phyloP scores from a whole-genome alignment of 768 basidiomycete species.

The Clitopilus passeckerianus region DNA sequence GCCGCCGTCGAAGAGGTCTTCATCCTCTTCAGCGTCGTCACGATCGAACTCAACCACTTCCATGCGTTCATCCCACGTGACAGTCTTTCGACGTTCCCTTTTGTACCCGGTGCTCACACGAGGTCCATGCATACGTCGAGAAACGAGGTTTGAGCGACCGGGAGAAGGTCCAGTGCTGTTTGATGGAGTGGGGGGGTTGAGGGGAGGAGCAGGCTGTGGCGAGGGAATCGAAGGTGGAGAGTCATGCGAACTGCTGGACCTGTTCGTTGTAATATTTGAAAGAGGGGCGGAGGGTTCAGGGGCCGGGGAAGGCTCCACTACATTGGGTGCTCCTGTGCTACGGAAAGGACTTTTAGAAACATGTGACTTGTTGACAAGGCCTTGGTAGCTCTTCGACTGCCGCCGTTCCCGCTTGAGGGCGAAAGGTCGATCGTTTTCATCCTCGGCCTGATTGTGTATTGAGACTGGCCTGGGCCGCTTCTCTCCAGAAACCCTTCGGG shows the following conservation, averaged over 20 bases:
- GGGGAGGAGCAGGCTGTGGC: constrained; percentile 7
- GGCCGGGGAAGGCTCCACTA: constrained; percentile 19
- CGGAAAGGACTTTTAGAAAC: constrained; percentile 84
- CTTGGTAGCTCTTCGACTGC: constrained; percentile 71
- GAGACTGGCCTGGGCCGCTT: constrained; percentile 72
- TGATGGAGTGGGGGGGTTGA: constrained; percentile 1
- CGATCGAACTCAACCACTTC: constrained; percentile 80
- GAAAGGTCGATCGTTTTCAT: constrained; percentile 67
- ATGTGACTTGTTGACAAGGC: constrained; percentile 68
- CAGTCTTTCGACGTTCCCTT: constrained; percentile 66
- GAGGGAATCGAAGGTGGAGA: constrained; percentile 1
- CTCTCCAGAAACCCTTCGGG: constrained; percentile 65
- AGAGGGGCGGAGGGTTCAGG: constrained; percentile 15
- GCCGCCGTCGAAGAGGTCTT: constrained; percentile 21
- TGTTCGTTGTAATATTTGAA: neutral
- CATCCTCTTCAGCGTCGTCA: constrained; percentile 39
- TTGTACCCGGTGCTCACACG: constrained; percentile 45
- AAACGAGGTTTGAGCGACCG: constrained; percentile 63
- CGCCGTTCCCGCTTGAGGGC: constrained; percentile 67
- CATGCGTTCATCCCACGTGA: constrained; percentile 74
- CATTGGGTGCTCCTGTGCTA: neutral
- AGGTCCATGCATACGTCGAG: constrained; percentile 72
- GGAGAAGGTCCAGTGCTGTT: constrained; percentile 35
- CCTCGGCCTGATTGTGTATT: constrained; percentile 63
- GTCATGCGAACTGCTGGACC: neutral